Percentiles rank a stretch among this genome's conserved stretches.
These are phyloP conservation scores for Diversispora eburnea DNA, from an alignment of 192 early-diverging fungal genomes.

Conservation along the genomic window DNA sequence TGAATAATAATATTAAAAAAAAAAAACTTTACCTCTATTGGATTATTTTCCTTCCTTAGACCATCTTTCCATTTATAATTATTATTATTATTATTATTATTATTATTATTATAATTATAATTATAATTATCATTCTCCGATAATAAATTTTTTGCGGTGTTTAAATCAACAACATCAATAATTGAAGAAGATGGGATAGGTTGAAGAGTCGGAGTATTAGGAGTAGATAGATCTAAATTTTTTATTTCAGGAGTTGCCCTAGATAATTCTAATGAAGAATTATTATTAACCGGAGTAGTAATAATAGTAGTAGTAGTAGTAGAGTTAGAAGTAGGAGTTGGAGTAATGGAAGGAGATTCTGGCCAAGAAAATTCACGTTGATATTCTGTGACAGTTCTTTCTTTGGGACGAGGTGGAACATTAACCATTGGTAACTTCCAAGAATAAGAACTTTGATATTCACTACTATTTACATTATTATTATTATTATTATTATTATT, in stretches of 20 bases:
- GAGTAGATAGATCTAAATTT: background rate
- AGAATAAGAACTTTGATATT: constrained; percentile 18
- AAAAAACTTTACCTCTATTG: background rate
- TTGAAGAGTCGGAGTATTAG: background rate
- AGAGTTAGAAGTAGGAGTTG: background rate
- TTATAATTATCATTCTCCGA: background rate
- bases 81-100: background rate
- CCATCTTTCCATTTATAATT: constrained; percentile 14
- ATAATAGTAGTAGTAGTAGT: background rate
- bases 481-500: no score
- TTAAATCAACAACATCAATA: background rate
- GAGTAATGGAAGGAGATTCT: background rate
- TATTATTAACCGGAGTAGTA: no score
- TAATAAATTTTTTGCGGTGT: background rate
- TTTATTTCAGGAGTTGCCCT: constrained; percentile 15
- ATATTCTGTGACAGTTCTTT: constrained; percentile 22
- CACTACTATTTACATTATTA: background rate
- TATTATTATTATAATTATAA: background rate
- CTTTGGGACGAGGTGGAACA: background rate
- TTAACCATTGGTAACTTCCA: constrained; percentile 15
- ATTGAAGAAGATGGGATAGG: background rate
- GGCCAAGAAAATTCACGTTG: constrained; percentile 25
- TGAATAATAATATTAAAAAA: background rate
- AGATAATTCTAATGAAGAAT: background rate
- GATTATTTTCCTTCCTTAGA: constrained; percentile 3